Conservation (phyloP, 176 grass and related monocot species). For the Canna indica region DNA sequence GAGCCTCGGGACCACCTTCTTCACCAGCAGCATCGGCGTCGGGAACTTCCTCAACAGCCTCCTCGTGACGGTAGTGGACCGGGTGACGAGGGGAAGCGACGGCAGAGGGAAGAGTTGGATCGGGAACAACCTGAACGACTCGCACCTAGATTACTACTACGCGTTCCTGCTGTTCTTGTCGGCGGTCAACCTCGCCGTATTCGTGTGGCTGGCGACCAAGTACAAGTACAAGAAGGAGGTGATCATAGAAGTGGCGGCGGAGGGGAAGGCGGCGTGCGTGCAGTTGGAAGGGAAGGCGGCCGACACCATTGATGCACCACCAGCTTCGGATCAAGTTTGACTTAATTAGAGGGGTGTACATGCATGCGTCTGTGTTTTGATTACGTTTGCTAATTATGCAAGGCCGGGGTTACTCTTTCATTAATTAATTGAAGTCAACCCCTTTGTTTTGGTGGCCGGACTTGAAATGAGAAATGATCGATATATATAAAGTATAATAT, state of each 20-base stretch:
- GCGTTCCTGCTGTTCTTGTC: constrained; percentile 43
- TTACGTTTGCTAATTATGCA: no score
- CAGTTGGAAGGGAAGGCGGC: constrained; percentile 20
- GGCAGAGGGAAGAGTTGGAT: constrained; percentile 45
- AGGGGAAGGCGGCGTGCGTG: neutral
- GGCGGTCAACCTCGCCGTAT: constrained; percentile 34
- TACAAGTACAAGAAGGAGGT: constrained; percentile 56
- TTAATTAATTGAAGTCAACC: no score
- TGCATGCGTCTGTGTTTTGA: no score
- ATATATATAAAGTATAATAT: no score
- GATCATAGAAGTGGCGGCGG: neutral
- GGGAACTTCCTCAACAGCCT: constrained; percentile 80
- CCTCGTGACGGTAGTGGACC: constrained; percentile 44
- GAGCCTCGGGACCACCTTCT: constrained; percentile 66
- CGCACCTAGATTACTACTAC: constrained; percentile 68
- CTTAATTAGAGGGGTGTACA: neutral
- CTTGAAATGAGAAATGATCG: no score
- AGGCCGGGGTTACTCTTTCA: no score
- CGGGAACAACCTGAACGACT: constrained; percentile 56
- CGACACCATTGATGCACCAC: neutral
- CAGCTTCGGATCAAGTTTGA: neutral
- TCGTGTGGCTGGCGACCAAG: constrained; percentile 34
- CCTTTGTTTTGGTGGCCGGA: no score
- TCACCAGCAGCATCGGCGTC: constrained; percentile 50
- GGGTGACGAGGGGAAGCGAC: constrained; percentile 11